Conservation (phyloP, 371 early-diverging fungal genomes). For the Mortierella sp. region DNA sequence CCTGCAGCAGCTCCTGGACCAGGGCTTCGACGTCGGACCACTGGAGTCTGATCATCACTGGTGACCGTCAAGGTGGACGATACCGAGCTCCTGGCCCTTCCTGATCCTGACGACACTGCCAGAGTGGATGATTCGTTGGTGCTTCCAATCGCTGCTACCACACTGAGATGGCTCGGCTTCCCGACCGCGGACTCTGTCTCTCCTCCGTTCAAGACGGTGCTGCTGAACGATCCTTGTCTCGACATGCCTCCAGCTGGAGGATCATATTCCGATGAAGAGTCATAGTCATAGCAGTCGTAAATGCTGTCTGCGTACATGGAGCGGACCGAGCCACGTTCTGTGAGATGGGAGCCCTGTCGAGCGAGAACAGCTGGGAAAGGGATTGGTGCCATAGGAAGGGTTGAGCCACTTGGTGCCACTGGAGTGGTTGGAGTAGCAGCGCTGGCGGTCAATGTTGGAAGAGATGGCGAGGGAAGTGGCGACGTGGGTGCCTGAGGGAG, state of each 20-base stretch:
- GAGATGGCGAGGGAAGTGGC: conserved; percentile 41
- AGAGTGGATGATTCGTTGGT: neutral
- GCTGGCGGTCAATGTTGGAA: neutral
- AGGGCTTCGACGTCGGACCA: conserved; percentile 7
- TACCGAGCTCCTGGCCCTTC: neutral
- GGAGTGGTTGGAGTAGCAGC: neutral
- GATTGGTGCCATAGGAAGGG: neutral
- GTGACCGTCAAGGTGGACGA: neutral
- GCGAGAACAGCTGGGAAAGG: conserved; percentile 32
- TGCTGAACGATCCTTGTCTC: conserved; percentile 26
- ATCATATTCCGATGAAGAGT: conserved; percentile 42
- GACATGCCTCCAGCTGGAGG: conserved; percentile 9
- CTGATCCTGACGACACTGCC: neutral
- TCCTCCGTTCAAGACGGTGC: neutral
- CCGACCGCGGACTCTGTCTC: neutral
- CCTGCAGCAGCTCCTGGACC: neutral
- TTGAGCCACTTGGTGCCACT: conserved; percentile 11
- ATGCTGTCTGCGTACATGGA: conserved; percentile 54
- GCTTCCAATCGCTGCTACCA: neutral
- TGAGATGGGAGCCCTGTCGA: conserved; percentile 35
- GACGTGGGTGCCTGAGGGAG: conserved; percentile 46
- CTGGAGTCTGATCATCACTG: neutral
- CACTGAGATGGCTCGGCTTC: too few species aligned
- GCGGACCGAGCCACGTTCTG: conserved; percentile 40
- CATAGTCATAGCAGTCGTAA: conserved; percentile 51